A percentile compares a stretch with the other conserved stretches of the same genome.
phyloP scores from a whole-genome alignment of 345 rosid genomes.

The Conringia planisiliqua region DNA sequence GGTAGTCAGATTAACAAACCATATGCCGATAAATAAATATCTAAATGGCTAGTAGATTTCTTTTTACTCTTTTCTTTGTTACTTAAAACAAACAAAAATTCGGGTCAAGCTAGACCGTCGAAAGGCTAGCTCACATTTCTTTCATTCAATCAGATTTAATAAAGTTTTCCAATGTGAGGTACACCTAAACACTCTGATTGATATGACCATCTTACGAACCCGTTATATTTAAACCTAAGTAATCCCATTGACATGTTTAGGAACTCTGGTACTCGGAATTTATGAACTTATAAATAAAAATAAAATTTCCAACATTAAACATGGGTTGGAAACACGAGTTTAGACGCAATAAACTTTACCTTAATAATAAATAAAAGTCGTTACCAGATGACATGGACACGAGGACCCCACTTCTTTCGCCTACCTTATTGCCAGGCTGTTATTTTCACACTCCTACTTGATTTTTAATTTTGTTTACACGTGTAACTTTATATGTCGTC shows the following conservation, averaged over 20 bases:
- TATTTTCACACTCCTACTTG: slow-evolving; percentile 11
- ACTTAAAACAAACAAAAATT: no score
- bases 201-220: not conserved
- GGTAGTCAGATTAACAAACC: no score
- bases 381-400: slow-evolving; percentile 29
- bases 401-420: slow-evolving; percentile 31
- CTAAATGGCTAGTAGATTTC: no score
- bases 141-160: no score
- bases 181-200: no score
- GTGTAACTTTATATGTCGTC: slow-evolving; percentile 15
- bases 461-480: not conserved
- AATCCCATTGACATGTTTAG: not conserved
- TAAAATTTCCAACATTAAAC: not conserved
- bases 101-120: no score
- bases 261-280: not conserved
- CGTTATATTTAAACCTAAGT: not conserved
- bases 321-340: not conserved
- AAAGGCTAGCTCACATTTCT: not conserved
- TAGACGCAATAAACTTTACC: slow-evolving; percentile 16
- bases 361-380: not conserved
- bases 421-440: slow-evolving; percentile 33
- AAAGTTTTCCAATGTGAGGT: no score
- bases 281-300: not conserved
- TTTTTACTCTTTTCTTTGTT: no score
- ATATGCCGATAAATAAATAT: no score